phyloP scores from a whole-genome alignment of 495 filamentous ascomycete genomes.

The Penicillium diatomitis region DNA sequence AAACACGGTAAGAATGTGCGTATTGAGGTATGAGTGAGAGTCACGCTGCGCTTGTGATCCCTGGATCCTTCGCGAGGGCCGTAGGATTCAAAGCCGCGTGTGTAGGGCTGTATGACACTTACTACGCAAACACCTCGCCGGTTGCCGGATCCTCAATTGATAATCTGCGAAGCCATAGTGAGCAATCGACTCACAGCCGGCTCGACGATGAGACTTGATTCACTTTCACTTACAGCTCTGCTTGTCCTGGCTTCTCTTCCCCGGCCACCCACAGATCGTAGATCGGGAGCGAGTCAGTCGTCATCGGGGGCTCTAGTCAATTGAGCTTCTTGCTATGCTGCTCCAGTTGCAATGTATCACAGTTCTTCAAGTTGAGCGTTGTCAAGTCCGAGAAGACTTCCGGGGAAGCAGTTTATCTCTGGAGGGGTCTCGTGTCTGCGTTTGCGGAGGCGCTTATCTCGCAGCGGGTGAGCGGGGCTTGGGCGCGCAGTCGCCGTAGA shows the following conservation, averaged over 20 bases:
- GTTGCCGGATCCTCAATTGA: constrained; percentile 17
- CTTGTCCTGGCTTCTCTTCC: not conserved
- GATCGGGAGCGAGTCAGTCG: no score
- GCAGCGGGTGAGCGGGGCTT: not conserved
- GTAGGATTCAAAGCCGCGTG: no score
- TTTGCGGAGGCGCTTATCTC: not conserved
- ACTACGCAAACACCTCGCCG: constrained; percentile 13
- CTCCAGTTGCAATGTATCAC: no score
- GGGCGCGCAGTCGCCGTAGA: no score
- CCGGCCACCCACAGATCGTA: not conserved
- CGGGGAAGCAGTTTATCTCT: no score
- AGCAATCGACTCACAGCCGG: not conserved
- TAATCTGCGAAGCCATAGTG: constrained; percentile 3
- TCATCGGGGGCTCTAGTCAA: no score
- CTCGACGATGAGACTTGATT: not conserved
- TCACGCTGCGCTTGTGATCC: no score
- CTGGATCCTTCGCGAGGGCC: no score
- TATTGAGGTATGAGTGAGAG: no score
- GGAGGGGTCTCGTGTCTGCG: not conserved
- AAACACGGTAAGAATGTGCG: not conserved
- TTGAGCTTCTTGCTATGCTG: no score
- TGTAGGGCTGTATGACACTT: not conserved
- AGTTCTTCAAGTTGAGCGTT: no score
- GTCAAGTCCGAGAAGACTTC: no score
- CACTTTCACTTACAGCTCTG: not conserved